Conservation (phyloP, 2,329 filamentous ascomycete genomes). For the Fusarium virguliforme region DNA sequence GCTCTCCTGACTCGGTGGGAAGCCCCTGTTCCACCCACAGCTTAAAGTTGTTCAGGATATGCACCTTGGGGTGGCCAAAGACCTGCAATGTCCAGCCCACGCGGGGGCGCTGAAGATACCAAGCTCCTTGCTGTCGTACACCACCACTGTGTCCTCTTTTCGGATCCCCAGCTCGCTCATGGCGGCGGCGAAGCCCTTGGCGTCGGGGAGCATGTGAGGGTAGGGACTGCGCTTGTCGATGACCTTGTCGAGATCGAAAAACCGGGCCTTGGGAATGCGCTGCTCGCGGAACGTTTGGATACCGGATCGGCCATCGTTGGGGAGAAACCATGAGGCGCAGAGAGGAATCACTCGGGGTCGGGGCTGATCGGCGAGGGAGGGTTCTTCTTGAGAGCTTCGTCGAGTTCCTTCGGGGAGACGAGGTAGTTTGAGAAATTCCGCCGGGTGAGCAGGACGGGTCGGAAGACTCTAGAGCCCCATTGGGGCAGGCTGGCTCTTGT, state of each 20-base stretch:
- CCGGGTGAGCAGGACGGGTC: constrained; percentile 50
- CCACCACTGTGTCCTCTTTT: constrained; percentile 89
- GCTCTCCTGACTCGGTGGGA: constrained; percentile 84
- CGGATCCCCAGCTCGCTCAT: constrained; percentile 92
- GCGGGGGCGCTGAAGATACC: constrained; percentile 93
- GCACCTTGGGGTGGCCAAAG: constrained; percentile 91
- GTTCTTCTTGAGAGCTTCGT: constrained; percentile 86
- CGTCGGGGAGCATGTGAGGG: constrained; percentile 94
- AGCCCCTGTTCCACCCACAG: constrained; percentile 90
- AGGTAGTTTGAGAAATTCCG: constrained; percentile 82
- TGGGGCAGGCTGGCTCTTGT: constrained; percentile 59
- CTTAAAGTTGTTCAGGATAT: constrained; percentile 95
- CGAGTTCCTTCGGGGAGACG: constrained; percentile 86
- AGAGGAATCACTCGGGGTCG: constrained; percentile 86
- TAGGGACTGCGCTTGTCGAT: constrained; percentile 91
- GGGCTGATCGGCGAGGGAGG: constrained; percentile 84
- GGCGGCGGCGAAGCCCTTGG: constrained; percentile 85
- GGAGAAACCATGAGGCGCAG: constrained; percentile 96
- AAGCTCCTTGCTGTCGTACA: constrained; percentile 92
- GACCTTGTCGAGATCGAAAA: constrained; percentile 96
- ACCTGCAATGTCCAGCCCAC: constrained; percentile 94
- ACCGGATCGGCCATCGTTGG: constrained; percentile 89
- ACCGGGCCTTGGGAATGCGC: constrained; percentile 90
- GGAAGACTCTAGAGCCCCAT: constrained; percentile 55
- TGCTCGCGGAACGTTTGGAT: constrained; percentile 84